phyloP scores from a whole-genome alignment of 2,329 filamentous ascomycete genomes.

The Fonsecaea erecta region DNA sequence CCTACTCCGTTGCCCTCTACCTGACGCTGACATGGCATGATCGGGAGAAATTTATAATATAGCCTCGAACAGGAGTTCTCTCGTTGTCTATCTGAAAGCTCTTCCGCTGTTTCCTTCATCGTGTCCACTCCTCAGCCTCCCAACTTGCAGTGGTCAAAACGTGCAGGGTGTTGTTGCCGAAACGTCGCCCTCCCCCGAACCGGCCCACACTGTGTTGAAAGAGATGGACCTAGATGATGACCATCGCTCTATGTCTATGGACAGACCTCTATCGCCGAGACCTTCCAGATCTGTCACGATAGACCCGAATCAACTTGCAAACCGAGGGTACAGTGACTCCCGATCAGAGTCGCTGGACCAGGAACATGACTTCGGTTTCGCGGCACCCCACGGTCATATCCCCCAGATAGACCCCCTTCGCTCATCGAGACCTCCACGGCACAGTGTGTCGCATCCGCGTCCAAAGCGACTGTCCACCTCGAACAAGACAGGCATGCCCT shows the following conservation, averaged over 20 bases:
- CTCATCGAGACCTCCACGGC: slow-evolving; percentile 41
- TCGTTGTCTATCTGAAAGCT: slow-evolving; percentile 14
- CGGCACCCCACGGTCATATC: slow-evolving; percentile 39
- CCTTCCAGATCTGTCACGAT: slow-evolving; percentile 33
- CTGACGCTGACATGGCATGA: slow-evolving; percentile 27
- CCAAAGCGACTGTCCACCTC: slow-evolving; percentile 36
- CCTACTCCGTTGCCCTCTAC: slow-evolving; percentile 6
- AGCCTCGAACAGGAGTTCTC: slow-evolving; percentile 11
- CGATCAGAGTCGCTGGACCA: slow-evolving; percentile 40
- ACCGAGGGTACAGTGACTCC: slow-evolving; percentile 22
- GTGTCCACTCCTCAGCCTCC: not conserved
- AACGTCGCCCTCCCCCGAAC: slow-evolving; percentile 10
- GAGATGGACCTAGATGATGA: slow-evolving; percentile 31
- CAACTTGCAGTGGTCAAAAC: slow-evolving; percentile 3
- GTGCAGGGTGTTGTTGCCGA: slow-evolving; percentile 9
- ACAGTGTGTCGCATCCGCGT: slow-evolving; percentile 39
- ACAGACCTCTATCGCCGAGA: slow-evolving; percentile 36
- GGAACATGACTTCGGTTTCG: slow-evolving; percentile 42
- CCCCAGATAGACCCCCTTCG: slow-evolving; percentile 41
- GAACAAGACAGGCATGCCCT: slow-evolving; percentile 55
- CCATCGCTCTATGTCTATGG: slow-evolving; percentile 21
- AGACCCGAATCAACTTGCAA: slow-evolving; percentile 33
- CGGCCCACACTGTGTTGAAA: slow-evolving; percentile 8
- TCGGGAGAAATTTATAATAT: slow-evolving; percentile 4
- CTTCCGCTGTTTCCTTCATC: not conserved